Evolutionary conservation across 495 filamentous ascomycete genomes (phyloP).

Genomic region (Elaphomyces granulatus): DNA sequence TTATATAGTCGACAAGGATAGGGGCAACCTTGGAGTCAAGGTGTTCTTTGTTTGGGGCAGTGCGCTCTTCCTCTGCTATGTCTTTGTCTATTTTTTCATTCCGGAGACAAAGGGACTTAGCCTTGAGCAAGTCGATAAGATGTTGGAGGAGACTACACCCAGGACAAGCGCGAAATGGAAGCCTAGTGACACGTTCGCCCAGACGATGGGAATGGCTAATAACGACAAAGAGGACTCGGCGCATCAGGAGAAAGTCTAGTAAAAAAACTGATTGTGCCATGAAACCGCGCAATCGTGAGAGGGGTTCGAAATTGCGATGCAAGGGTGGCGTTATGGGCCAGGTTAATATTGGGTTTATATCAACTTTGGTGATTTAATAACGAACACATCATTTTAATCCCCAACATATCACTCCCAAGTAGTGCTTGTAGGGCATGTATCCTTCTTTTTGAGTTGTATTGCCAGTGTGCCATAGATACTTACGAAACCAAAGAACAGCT

Average conservation of each 20-base stretch:
- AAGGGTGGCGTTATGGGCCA: too few species aligned
- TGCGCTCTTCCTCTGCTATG: conserved; percentile 40
- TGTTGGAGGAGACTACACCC: conserved; percentile 75
- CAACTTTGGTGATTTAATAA: too few species aligned
- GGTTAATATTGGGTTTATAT: too few species aligned
- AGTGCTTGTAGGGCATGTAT: too few species aligned
- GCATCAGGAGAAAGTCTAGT: neutral
- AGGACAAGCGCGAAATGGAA: conserved; percentile 55
- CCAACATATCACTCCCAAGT: too few species aligned
- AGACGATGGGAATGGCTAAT: conserved; percentile 37
- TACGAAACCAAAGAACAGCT: too few species aligned
- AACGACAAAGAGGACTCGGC: conserved; percentile 2
- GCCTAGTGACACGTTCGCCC: conserved; percentile 54
- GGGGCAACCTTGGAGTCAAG: conserved; percentile 57
- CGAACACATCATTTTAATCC: too few species aligned
- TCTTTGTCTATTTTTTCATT: conserved; percentile 61
- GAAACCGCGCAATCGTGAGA: too few species aligned
- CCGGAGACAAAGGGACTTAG: conserved; percentile 80
- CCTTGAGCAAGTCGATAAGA: conserved; percentile 79
- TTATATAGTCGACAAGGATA: conserved; percentile 55
- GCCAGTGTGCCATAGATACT: too few species aligned
- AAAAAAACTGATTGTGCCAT: too few species aligned
- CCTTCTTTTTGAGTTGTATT: too few species aligned
- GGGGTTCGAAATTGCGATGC: too few species aligned
- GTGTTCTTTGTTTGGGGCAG: conserved; percentile 77